phyloP scores from a whole-genome alignment of 2,329 filamentous ascomycete species.

The Colletotrichum kahawae region DNA sequence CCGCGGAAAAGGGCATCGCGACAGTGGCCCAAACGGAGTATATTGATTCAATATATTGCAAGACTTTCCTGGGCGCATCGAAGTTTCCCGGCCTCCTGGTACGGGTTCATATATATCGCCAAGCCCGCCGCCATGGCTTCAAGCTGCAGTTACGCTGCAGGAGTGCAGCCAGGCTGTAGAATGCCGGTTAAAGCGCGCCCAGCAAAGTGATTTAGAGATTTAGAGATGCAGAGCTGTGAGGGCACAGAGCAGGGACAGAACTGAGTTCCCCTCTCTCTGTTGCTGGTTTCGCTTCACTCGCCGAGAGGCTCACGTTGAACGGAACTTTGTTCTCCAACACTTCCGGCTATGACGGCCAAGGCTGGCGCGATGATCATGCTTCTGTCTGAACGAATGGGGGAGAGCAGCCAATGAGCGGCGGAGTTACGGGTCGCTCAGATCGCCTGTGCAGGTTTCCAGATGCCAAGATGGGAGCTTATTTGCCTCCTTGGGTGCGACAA shows the following conservation, averaged over 20 bases:
- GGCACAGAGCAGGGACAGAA: neutral
- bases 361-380: neutral
- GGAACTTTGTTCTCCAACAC: neutral
- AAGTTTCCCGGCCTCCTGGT: neutral
- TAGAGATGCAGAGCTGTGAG: neutral
- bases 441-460: neutral
- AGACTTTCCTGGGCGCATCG: neutral
- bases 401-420: neutral
- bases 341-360: neutral
- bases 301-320: neutral
- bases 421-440: neutral
- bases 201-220: neutral
- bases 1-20: neutral
- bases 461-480: constrained; percentile 20
- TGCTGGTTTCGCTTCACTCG: neutral
- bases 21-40: neutral
- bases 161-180: neutral
- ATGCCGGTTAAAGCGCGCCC: neutral
- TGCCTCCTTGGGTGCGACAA: neutral
- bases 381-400: neutral
- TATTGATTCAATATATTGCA: neutral
- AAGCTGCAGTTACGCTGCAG: neutral
- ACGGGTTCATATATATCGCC: neutral
- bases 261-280: neutral
- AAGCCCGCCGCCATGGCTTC: constrained; percentile 1